Evolutionary conservation across 2,329 filamentous ascomycete genomes (phyloP).

Genomic region (Botrytis sinoallii): DNA sequence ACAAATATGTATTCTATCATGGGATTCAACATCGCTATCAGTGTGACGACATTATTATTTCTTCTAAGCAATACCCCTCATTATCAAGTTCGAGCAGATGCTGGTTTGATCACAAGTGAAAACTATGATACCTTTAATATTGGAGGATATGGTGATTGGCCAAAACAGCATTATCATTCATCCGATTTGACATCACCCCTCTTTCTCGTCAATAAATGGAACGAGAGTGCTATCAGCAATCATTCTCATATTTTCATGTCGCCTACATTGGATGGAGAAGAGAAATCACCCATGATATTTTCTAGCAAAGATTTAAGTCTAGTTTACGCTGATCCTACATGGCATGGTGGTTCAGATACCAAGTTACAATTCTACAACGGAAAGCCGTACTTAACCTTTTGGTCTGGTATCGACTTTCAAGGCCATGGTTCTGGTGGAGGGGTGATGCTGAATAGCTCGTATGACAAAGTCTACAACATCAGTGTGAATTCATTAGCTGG

Average conservation of each 20-base stretch:
- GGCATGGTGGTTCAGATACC: slow-evolving; percentile 12
- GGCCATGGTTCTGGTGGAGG: slow-evolving; percentile 9
- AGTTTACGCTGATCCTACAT: slow-evolving; percentile 7
- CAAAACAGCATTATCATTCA: slow-evolving; percentile 5
- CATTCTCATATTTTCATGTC: slow-evolving; percentile 16
- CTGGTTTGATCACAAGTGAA: slow-evolving; percentile 4
- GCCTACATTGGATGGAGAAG: slow-evolving; percentile 1
- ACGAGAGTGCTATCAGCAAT: slow-evolving; percentile 9
- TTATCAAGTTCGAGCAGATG: background rate
- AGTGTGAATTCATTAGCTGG: slow-evolving; percentile 7
- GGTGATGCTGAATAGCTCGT: slow-evolving; percentile 13
- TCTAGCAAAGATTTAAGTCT: slow-evolving; percentile 17
- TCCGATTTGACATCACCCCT: slow-evolving; percentile 8
- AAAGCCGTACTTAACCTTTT: slow-evolving; percentile 13
- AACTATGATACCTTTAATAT: slow-evolving; percentile 8
- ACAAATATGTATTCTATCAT: background rate
- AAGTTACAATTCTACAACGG: slow-evolving; percentile 8
- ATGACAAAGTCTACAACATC: slow-evolving; percentile 2
- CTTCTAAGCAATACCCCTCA: background rate
- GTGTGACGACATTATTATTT: background rate
- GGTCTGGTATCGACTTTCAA: slow-evolving; percentile 12
- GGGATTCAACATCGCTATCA: background rate
- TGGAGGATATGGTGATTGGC: slow-evolving; percentile 13
- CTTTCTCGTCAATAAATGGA: slow-evolving; percentile 15
- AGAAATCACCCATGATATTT: background rate